These are phyloP conservation scores for Cladosporium sp. DNA, from an alignment of 2,329 filamentous ascomycete genomes.

Conservation along the genomic window DNA sequence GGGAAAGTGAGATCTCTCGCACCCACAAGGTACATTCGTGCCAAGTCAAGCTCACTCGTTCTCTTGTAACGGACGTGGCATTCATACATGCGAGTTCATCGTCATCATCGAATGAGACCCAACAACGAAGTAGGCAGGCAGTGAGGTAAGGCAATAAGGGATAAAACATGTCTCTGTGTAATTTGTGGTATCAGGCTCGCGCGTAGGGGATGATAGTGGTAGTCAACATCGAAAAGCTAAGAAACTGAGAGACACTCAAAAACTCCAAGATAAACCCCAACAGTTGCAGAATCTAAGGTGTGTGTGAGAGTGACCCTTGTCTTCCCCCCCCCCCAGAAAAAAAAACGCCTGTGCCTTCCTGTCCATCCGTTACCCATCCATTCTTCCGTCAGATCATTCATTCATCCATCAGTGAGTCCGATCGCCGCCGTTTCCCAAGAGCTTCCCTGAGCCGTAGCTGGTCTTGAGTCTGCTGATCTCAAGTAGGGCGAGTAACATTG, in stretches of 20 bases:
- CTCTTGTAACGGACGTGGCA: too few species aligned
- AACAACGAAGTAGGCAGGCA: neutral
- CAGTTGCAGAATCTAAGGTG: neutral
- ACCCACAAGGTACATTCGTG: too few species aligned
- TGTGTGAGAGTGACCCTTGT: neutral
- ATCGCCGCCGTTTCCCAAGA: neutral
- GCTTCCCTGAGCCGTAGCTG: neutral
- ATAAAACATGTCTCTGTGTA: neutral
- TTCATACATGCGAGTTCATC: too few species aligned
- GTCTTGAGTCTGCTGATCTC: neutral
- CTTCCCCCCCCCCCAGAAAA: too few species aligned
- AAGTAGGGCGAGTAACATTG: neutral
- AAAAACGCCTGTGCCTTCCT: neutral
- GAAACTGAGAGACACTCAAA: neutral
- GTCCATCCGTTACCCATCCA: neutral
- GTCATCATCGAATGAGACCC: neutral
- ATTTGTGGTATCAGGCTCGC: conserved; percentile 1
- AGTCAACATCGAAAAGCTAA: neutral
- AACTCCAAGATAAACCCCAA: neutral
- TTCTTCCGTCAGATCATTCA: too few species aligned
- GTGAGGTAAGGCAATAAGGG: neutral
- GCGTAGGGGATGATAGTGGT: neutral
- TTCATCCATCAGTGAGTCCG: neutral
- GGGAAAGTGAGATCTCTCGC: too few species aligned
- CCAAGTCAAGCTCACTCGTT: too few species aligned